These are phyloP conservation scores for Pholiota adiposa DNA, from an alignment of 1,284 basidiomycete species.

Conservation along the genomic window DNA sequence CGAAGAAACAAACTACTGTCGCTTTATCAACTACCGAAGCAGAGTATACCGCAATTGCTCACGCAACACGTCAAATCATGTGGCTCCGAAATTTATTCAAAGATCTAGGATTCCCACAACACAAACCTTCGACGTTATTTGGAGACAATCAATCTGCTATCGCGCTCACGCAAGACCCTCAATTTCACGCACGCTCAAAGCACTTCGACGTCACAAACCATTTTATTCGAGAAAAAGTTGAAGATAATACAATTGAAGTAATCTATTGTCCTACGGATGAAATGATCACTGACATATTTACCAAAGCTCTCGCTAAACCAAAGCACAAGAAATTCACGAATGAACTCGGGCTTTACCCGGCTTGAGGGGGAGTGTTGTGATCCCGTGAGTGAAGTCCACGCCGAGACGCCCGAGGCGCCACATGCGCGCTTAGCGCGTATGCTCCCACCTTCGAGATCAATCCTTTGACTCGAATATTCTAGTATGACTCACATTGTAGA, in stretches of 20 bases:
- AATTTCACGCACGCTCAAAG: constrained; percentile 37
- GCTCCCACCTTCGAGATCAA: too few relatives aligned
- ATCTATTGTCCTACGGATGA: too few relatives aligned
- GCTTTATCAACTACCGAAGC: constrained; percentile 33
- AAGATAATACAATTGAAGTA: constrained; percentile 13
- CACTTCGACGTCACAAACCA: constrained; percentile 45
- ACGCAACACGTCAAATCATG: constrained; percentile 33
- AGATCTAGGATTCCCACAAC: constrained; percentile 23
- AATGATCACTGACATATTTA: constrained; percentile 25
- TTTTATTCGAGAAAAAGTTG: constrained; percentile 34
- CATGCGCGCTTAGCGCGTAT: too few relatives aligned
- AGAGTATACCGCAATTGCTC: constrained; percentile 35
- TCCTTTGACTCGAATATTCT: too few relatives aligned
- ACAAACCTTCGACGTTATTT: constrained; percentile 21
- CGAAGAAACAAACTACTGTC: constrained; percentile 36
- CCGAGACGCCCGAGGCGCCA: too few relatives aligned
- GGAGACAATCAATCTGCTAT: constrained; percentile 42
- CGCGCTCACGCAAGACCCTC: constrained; percentile 34
- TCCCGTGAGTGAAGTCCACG: too few relatives aligned
- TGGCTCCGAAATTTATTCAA: constrained; percentile 34
- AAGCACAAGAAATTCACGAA: constrained; percentile 16
- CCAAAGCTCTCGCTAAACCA: constrained; percentile 20
- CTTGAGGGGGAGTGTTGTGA: constrained; percentile 24
- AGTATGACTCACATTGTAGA: too few relatives aligned
- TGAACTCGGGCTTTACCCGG: constrained; percentile 18